A percentile compares a stretch with the other conserved stretches of the same genome.
Conservation (phyloP, 352 stramenopile species). For the Lagenidium sp. region DNA sequence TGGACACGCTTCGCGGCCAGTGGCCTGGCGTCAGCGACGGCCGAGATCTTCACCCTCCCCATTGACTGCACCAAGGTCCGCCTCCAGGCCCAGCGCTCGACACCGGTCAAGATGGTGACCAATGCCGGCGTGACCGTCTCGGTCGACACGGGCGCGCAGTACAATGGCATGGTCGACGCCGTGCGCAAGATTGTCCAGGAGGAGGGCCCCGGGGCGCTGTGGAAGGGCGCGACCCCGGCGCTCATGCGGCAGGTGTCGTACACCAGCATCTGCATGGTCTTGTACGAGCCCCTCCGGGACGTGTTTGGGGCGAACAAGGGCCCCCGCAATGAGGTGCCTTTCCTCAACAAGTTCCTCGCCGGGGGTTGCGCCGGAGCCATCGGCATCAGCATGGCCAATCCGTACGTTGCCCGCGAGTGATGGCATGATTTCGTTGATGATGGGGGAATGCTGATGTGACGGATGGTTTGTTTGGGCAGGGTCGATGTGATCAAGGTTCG, state of each 20-base stretch:
- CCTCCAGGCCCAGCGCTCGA: constrained; percentile 60
- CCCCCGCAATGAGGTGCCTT: constrained; percentile 38
- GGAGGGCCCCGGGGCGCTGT: constrained; percentile 53
- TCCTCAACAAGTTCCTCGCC: constrained; percentile 74
- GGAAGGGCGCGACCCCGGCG: constrained; percentile 70
- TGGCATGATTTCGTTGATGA: no score
- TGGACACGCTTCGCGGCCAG: constrained; percentile 64
- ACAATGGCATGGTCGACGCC: constrained; percentile 73
- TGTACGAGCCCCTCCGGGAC: constrained; percentile 80
- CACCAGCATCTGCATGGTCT: constrained; percentile 80
- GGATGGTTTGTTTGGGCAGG: no score
- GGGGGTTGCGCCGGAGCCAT: constrained; percentile 72
- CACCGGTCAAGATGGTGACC: constrained; percentile 12
- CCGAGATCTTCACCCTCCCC: constrained; percentile 73
- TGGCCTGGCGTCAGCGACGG: constrained; percentile 52
- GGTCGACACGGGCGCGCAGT: constrained; percentile 22
- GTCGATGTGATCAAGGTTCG: constrained; percentile 87
- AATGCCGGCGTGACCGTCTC: constrained; percentile 17
- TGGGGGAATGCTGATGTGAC: no score
- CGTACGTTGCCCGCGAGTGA: no score
- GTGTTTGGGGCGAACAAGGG: constrained; percentile 43
- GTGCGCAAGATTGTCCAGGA: constrained; percentile 55
- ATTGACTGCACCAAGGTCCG: constrained; percentile 86
- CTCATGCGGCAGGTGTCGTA: constrained; percentile 81
- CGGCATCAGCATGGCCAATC: constrained; percentile 75